Evolutionary conservation across 1,284 basidiomycete genomes (phyloP).

Genomic region (Mycena sp.): DNA sequence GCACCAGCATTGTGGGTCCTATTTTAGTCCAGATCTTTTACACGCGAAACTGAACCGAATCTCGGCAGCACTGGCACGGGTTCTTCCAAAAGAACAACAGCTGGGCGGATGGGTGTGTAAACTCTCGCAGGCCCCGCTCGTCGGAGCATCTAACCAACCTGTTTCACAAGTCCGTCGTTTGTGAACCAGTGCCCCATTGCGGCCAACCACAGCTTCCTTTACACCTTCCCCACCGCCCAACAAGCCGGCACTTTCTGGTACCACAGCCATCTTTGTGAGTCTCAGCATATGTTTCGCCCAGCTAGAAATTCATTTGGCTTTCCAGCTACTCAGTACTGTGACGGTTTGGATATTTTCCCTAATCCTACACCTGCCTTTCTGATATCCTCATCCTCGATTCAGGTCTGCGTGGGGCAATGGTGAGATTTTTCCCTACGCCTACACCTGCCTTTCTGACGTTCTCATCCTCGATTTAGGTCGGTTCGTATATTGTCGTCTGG

Average conservation of each 20-base stretch:
- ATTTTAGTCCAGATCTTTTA: background rate
- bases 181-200: slow-evolving; percentile 35
- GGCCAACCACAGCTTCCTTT: slow-evolving; percentile 27
- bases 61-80: slow-evolving; percentile 32
- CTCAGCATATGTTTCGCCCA: too few relatives aligned
- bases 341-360: slow-evolving; percentile 8
- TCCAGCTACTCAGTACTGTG: slow-evolving; percentile 29
- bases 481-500: too few relatives aligned
- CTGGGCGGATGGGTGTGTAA: slow-evolving; percentile 26
- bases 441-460: too few relatives aligned
- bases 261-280: slow-evolving; percentile 31
- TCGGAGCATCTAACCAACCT: too few relatives aligned
- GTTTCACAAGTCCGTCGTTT: slow-evolving; percentile 5
- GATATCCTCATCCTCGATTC: too few relatives aligned
- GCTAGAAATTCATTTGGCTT: background rate
- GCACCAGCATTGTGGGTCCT: slow-evolving; percentile 29
- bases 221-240: slow-evolving; percentile 23
- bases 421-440: too few relatives aligned
- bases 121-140: too few relatives aligned
- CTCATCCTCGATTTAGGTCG: too few relatives aligned
- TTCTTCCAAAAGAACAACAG: slow-evolving; percentile 29
- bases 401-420: too few relatives aligned
- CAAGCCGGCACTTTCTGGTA: slow-evolving; percentile 36
- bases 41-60: too few relatives aligned
- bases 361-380: too few relatives aligned